Conservation (phyloP, 2,329 filamentous ascomycete species). For the Monosporascus sp. region DNA sequence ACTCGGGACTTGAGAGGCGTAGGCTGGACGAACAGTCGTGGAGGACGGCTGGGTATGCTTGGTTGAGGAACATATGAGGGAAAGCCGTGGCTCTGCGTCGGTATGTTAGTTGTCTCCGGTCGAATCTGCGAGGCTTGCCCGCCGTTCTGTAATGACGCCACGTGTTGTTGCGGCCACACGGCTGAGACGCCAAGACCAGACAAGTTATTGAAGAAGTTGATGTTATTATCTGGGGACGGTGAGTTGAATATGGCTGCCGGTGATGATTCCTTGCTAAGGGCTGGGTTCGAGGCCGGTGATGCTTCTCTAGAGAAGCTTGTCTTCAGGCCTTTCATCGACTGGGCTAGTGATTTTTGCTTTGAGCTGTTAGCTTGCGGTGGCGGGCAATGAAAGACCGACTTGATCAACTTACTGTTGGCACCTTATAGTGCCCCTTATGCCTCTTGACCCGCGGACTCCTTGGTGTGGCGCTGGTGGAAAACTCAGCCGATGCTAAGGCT, state of each 20-base stretch:
- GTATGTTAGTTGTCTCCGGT: slow-evolving; percentile 11
- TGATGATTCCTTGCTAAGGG: slow-evolving; percentile 49
- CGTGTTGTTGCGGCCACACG: slow-evolving; percentile 30
- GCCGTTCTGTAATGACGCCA: slow-evolving; percentile 6
- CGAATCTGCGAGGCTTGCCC: slow-evolving; percentile 4
- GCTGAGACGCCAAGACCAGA: slow-evolving; percentile 18
- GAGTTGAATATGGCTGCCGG: slow-evolving; percentile 44
- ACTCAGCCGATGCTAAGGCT: slow-evolving; percentile 8
- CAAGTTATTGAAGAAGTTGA: slow-evolving; percentile 33
- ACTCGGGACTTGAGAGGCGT: slow-evolving; percentile 82
- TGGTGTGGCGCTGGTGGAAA: slow-evolving; percentile 6
- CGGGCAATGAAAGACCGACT: neutral
- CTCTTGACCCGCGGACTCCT: slow-evolving; percentile 21
- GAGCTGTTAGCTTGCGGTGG: slow-evolving; percentile 20
- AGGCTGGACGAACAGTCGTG: slow-evolving; percentile 55
- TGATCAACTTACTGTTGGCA: slow-evolving; percentile 20
- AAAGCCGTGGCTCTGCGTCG: slow-evolving; percentile 9
- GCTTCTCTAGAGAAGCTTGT: slow-evolving; percentile 46
- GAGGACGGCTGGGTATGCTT: slow-evolving; percentile 6
- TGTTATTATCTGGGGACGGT: slow-evolving; percentile 38
- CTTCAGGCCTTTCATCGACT: slow-evolving; percentile 45
- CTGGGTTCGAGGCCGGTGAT: slow-evolving; percentile 49
- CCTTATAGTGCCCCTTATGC: slow-evolving; percentile 21
- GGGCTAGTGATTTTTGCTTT: slow-evolving; percentile 48
- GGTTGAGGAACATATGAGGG: slow-evolving; percentile 12